phyloP scores from a whole-genome alignment of 2,329 filamentous ascomycete species.

The Drechslera avenae region DNA sequence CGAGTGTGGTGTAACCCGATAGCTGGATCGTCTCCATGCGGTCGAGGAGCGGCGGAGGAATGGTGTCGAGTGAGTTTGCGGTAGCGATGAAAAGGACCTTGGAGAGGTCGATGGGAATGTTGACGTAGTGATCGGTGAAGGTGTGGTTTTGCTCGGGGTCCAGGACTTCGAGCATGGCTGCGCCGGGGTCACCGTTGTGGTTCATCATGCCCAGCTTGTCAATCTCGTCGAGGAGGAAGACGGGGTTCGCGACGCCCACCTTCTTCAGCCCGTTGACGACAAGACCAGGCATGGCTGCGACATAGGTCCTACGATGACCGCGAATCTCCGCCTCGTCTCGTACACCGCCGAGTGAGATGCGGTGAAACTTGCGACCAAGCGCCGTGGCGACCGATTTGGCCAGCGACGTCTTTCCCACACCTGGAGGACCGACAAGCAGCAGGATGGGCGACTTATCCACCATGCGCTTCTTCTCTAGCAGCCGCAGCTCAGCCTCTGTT shows the following conservation, averaged over 20 bases:
- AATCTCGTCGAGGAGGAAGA: constrained; percentile 95
- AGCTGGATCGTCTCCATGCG: constrained; percentile 96
- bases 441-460: constrained; percentile 96
- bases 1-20: constrained; percentile 93
- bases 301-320: constrained; percentile 92
- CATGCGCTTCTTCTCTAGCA: constrained; percentile 81
- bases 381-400: constrained; percentile 92
- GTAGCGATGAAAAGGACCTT: constrained; percentile 98
- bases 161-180: constrained; percentile 96
- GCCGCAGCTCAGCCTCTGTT: constrained; percentile 66
- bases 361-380: constrained; percentile 91
- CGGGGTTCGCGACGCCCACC: constrained; percentile 92
- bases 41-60: constrained; percentile 89
- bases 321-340: constrained; percentile 96
- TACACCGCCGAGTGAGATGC: constrained; percentile 94
- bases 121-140: constrained; percentile 95
- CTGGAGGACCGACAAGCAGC: constrained; percentile 88
- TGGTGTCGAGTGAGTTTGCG: constrained; percentile 92
- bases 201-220: constrained; percentile 93
- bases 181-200: constrained; percentile 92
- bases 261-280: constrained; percentile 94
- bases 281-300: constrained; percentile 97
- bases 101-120: constrained; percentile 92
- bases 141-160: constrained; percentile 96
- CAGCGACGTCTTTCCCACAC: constrained; percentile 93